Conservation (phyloP, 257 asterid genomes). For the Vinca minor region DNA sequence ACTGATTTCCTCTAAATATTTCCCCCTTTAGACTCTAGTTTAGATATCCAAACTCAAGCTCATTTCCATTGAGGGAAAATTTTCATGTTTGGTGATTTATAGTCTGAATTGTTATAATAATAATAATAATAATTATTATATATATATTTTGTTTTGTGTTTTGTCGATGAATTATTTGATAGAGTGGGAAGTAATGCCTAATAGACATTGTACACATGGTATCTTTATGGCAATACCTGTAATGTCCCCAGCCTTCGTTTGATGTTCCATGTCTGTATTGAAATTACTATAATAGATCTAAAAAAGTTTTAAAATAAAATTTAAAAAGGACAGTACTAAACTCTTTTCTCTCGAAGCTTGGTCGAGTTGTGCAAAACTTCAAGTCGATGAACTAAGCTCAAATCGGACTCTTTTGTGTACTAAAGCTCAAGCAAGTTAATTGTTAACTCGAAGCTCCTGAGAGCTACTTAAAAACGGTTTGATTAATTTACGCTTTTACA, state of each 20-base stretch:
- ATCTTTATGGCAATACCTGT: constrained; percentile 20
- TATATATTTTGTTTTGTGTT: background rate
- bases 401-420: no score
- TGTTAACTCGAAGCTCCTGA: no score
- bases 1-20: background rate
- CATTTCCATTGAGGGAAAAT: background rate
- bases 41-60: background rate
- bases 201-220: constrained; percentile 20
- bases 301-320: no score
- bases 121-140: no score
- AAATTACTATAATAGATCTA: constrained; percentile 7
- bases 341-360: no score
- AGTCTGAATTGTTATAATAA: background rate
- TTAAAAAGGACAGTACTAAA: no score
- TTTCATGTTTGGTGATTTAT: background rate
- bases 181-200: constrained; percentile 1
- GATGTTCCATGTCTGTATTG: constrained; percentile 19
- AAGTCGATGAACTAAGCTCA: no score
- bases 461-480: no score
- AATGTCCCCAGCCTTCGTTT: constrained; percentile 10
- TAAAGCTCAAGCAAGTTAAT: no score
- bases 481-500: no score
- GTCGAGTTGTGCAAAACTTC: no score
- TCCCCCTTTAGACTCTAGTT: background rate
- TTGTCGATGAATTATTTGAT: constrained; percentile 4